Base-by-base conservation (phyloP, 73 alveolate genomes). In the Paramecium pentaurelia region DNA sequence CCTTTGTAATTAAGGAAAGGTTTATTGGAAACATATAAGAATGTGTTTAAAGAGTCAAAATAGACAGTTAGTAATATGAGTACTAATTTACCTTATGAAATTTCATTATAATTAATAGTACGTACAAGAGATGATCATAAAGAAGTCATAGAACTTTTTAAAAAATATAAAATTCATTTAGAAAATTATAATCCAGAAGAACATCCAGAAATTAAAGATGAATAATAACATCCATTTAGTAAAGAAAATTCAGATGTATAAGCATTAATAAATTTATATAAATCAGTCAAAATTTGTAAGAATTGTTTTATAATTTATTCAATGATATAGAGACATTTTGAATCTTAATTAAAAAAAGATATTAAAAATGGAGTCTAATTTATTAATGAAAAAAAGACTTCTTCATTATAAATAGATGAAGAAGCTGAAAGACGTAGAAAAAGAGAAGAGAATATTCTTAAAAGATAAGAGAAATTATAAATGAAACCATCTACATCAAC, bases 71-170 rank as follows among this genome's bases (percentile, higher is more conserved):
- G 49, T 8, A 80, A 80, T 80, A 80, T 32, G 58, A 80, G 91
- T 36, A 80, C 91, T 7, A 80, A 49, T 42, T 80, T 80, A 27
- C 91, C 91, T 42, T 80, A 45, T 80, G 91, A 80, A 25, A 80
- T 80, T 7, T 80, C 91, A 20, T 25, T 32, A 7, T 27, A 80
- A 80, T 28, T 80, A 14, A 80, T 80, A n/a, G 58, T 80, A 4
- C 34, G 91, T 20, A 45, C 91, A 27, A 18, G 91, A 11, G 91
- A 80, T 80, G 44, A 80, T 36, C 58, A 80, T 45, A 27, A 80
- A 8, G 91, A 80, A 44, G 75, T 80, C n/a, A 80, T 80, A 14
- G 47, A 80, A 80, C 27, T 80, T 3, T 80, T 80, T 36, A 32
- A 80, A 25, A 80, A 80, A 80, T 80, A 20, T 80, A 80, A 47